phyloP scores from a whole-genome alignment of 2,329 filamentous ascomycete genomes.

The Scedosporium aurantiacum region DNA sequence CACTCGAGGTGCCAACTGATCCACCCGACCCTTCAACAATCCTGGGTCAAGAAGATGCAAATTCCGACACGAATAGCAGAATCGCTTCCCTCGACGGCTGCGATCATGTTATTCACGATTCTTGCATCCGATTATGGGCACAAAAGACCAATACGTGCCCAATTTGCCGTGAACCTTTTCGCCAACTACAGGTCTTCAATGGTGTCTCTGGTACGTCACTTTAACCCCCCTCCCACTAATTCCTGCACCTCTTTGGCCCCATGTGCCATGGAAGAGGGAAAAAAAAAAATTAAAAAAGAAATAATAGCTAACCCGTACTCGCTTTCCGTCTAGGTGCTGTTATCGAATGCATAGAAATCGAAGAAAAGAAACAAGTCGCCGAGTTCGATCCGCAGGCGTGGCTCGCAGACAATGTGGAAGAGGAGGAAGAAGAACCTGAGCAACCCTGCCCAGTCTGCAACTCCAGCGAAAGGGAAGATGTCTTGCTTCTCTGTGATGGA shows the following conservation, averaged over 20 bases:
- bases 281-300: no score
- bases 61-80: neutral
- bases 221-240: neutral
- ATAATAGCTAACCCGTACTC: neutral
- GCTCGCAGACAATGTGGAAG: slow-evolving; percentile 62
- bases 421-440: slow-evolving; percentile 54
- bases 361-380: slow-evolving; percentile 79
- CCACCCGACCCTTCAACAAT: slow-evolving; percentile 4
- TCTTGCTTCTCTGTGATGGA: slow-evolving; percentile 79
- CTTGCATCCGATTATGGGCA: slow-evolving; percentile 87
- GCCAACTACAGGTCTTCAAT: slow-evolving; percentile 75
- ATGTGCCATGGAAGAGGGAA: neutral
- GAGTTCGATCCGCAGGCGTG: slow-evolving; percentile 73
- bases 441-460: slow-evolving; percentile 80
- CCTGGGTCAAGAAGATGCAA: neutral
- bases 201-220: slow-evolving; percentile 7
- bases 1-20: neutral
- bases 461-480: slow-evolving; percentile 67
- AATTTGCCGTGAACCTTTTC: slow-evolving; percentile 87
- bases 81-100: slow-evolving; percentile 57
- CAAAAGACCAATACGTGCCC: slow-evolving; percentile 96
- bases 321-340: slow-evolving; percentile 30
- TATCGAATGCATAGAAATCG: slow-evolving; percentile 48
- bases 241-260: neutral
- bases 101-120: slow-evolving; percentile 84